phyloP scores from a whole-genome alignment of 139 green algal genomes.

The Chlamydomonas sp. region DNA sequence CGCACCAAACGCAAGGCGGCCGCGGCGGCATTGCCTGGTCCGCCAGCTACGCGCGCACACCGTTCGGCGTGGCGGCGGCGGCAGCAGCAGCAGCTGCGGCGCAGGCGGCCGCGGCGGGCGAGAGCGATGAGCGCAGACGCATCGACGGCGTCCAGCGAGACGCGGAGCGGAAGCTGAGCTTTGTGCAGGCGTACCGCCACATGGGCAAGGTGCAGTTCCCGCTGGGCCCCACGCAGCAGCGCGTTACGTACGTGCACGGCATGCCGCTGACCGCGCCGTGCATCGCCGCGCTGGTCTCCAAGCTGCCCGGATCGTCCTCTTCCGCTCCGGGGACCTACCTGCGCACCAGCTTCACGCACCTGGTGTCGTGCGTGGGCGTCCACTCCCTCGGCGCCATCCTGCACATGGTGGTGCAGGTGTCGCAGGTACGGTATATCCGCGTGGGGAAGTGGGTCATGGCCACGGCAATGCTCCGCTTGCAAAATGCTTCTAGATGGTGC shows the following conservation, averaged over 20 bases:
- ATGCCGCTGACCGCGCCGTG: neutral
- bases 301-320: neutral
- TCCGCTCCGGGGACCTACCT: neutral
- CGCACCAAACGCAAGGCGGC: no score
- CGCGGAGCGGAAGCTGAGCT: conserved; percentile 1
- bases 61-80: no score
- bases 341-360: neutral
- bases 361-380: neutral
- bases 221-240: neutral
- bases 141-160: no score
- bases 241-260: neutral
- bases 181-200: conserved; percentile 8
- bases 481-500: no score
- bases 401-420: neutral
- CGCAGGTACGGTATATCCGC: conserved; percentile 2
- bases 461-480: no score
- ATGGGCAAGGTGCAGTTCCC: neutral
- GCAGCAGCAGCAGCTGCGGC: no score
- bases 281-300: neutral
- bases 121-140: neutral
- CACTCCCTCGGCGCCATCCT: conserved; percentile 24
- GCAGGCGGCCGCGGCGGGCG: neutral
- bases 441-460: no score
- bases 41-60: no score
- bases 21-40: no score